Evolutionary conservation across 2,329 filamentous ascomycete species (phyloP), one percentile per base, ranked within the genome.

Genomic region (Botryotinia convoluta): DNA sequence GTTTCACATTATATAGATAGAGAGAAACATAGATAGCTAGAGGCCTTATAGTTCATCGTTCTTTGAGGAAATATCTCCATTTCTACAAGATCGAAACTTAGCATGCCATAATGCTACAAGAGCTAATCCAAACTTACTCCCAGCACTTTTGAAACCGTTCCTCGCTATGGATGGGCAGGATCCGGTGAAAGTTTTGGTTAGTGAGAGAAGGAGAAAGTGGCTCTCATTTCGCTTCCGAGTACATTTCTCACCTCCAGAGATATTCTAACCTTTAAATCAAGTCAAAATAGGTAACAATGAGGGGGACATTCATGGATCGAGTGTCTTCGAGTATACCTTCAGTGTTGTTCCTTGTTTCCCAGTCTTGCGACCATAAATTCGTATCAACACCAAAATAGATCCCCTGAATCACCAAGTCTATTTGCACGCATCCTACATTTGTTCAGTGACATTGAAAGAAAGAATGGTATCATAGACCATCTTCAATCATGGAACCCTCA

Each of bases 391-490:
- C 22, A 5, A n/a, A 51, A 26, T n/a, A 5, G 1, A 51, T 51
- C 10, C 10, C 22, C 45, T 1, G 22, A 22, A 51, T 2, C 1
- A 51, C 22, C 9, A 26, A 51, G 9, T 9, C 9, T 5, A 26
- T n/a, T 14, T 3, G 10, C 45, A 48, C 45, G 22, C 22, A 51
- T n/a, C 4, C 1, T 48, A 12, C 0, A 12, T 2, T 0, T 4
- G 1, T 14, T 14, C 4, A 26, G 22, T 51, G 4, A 26, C 6
- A 51, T 6, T 5, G 4, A 1, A 14, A 5, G 10, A 0, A n/a
- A 51, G 2, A 14, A 5, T 14, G 22, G 45, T 12, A 51, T 51
- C 22, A n/a, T 6, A 51, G 1, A 51, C 26, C 22, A 14, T 14
- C 1, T 51, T 51, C 22, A 12, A 51, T 5, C 4, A 51, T 26